Percentiles rank a stretch among this genome's conserved stretches.
Evolutionary conservation across 805 yeast genomes (phyloP).

Genomic region (Spathaspora hagerdaliae): DNA sequence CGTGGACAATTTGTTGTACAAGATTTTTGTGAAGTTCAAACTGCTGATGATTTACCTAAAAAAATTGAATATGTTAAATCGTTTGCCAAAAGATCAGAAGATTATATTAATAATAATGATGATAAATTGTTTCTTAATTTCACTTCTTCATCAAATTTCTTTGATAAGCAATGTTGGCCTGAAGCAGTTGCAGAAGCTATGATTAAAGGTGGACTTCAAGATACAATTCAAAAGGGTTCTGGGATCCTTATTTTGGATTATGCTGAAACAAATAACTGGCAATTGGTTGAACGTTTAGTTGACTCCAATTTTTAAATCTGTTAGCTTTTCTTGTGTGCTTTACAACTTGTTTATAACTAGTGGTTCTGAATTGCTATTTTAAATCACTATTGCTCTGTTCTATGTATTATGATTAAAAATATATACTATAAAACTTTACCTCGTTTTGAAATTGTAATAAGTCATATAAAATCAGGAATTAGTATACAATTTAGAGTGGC

Average conservation of each 20-base stretch:
- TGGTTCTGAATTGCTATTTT: no score
- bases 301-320: constrained; percentile 46
- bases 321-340: no score
- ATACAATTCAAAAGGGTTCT: constrained; percentile 48
- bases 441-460: no score
- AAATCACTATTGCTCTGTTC: neutral
- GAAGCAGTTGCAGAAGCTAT: constrained; percentile 55
- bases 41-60: constrained; percentile 47
- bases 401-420: no score
- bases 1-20: constrained; percentile 62
- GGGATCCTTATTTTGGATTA: constrained; percentile 71
- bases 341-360: no score
- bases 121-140: constrained; percentile 66
- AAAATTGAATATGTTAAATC: constrained; percentile 57
- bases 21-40: constrained; percentile 65
- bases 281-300: constrained; percentile 45
- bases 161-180: constrained; percentile 74
- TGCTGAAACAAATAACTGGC: constrained; percentile 61
- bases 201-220: constrained; percentile 38
- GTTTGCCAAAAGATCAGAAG: constrained; percentile 49
- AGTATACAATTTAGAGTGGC: no score
- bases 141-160: constrained; percentile 70
- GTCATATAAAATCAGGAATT: no score
- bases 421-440: no score
- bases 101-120: constrained; percentile 41